Evolutionary conservation across 2,329 filamentous ascomycete genomes (phyloP), one percentile per base, ranked within the genome.

Genomic region (Paecilomyces variotii): DNA sequence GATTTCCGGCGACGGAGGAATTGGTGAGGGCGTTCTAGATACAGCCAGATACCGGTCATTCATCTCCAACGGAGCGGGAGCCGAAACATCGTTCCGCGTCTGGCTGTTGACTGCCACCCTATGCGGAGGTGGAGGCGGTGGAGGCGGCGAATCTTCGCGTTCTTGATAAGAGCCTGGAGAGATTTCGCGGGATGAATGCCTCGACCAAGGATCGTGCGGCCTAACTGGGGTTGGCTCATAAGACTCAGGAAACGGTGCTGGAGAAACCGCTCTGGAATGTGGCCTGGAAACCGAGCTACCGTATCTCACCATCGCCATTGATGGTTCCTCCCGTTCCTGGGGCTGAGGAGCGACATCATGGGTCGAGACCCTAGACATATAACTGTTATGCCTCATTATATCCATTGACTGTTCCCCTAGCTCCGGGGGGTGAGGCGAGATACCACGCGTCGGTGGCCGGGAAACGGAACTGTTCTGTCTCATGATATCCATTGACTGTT

Each of bases 111-210:
- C 82, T 5, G 78, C 76, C 51, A 84, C 76, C 61, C 84, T 81
- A 73, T 91, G 90, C 6, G 91, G 87, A 62, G 95, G 92, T 5
- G 92, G 91, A 7, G 88, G 88, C 0, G 92, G 91, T 1, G 91
- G 87, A 1, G 91, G 91, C 6, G 91, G 91, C 19, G 91, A 90
- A 7, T 88, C 88, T 24, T 84, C 85, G 49, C 83, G 81, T 39
- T 77, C 76, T 52, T 79, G 70, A 10, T 78, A 72, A 24, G 75
- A 68, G 59, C 69, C 56, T 65, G 66, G 64, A 28, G 64, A 53
- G 34, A 63, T 3, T 45, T 45, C 39, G 14, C 39, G 39, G 9
- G 39, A 45, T 19, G n/a, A 19, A 14, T n/a, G 39, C 19, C 39
- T 45, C 39, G 39, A 45, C 39, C 39, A 45, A 5, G 39, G 9